A percentile compares a stretch with the other conserved stretches of the same genome.
These are phyloP conservation scores for Bodo saltans DNA, from an alignment of 78 protist species.

Conservation along the genomic window DNA sequence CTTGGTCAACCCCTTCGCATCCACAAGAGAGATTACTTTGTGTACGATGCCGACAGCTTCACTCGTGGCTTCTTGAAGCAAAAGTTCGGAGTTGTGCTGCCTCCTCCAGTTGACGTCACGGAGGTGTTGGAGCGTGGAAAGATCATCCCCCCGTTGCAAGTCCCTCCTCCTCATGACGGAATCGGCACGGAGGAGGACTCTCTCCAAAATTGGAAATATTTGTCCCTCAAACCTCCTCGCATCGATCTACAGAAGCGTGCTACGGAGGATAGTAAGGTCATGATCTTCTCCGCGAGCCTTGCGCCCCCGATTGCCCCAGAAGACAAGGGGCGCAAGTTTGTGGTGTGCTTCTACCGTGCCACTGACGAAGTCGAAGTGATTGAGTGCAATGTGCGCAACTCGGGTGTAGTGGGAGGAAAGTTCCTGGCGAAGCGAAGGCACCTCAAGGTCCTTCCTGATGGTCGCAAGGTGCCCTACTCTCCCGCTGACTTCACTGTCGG, in stretches of 20 bases:
- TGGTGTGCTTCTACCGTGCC: conserved; percentile 46
- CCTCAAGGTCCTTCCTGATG: not conserved
- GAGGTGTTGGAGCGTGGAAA: not conserved
- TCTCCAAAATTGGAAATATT: conserved; percentile 31
- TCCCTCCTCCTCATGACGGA: conserved; percentile 49
- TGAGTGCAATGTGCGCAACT: conserved; percentile 55
- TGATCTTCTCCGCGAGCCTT: conserved; percentile 31
- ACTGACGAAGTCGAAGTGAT: conserved; percentile 53
- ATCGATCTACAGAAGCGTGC: conserved; percentile 27
- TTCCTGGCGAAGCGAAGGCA: conserved; percentile 44
- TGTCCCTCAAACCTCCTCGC: conserved; percentile 55
- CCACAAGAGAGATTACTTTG: not conserved
- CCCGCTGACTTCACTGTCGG: conserved; percentile 34
- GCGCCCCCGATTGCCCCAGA: not conserved
- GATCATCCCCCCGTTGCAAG: not conserved
- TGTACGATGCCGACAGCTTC: conserved; percentile 43
- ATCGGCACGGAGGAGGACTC: conserved; percentile 63
- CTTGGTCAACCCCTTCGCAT: not conserved
- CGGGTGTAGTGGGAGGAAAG: conserved; percentile 63
- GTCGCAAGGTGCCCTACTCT: not conserved
- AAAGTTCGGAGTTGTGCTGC: conserved; percentile 11
- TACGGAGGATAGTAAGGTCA: conserved; percentile 11
- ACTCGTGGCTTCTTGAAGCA: conserved; percentile 30
- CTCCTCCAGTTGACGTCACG: conserved; percentile 1
- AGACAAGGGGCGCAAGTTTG: conserved; percentile 51